Conservation (phyloP, 345 rosid genomes). For the Theobroma cacao region DNA sequence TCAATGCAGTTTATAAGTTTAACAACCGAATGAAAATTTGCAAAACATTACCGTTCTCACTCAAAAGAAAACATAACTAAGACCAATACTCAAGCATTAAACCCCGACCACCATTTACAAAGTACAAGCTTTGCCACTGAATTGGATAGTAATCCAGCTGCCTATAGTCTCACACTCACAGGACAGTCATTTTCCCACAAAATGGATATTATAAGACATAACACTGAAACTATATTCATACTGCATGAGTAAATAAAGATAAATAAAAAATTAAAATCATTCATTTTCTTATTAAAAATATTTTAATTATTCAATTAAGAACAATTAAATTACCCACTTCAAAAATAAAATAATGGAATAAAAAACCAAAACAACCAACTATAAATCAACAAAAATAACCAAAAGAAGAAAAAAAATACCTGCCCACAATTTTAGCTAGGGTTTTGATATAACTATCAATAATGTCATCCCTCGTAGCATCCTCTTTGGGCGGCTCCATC, state of each 20-base stretch:
- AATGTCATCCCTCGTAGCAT: conserved; percentile 81
- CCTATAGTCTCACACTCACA: not conserved
- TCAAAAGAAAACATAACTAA: not conserved
- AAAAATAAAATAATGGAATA: too few species aligned
- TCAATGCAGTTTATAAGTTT: too few species aligned
- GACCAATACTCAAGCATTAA: not conserved
- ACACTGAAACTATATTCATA: too few species aligned
- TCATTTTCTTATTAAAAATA: not conserved
- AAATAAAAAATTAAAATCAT: not conserved
- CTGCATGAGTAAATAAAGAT: not conserved
- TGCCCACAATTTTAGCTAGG: conserved; percentile 68
- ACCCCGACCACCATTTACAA: not conserved
- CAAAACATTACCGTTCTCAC: not conserved
- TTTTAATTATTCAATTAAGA: not conserved
- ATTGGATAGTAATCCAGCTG: not conserved
- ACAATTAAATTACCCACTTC: not conserved
- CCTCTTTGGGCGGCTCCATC: conserved; percentile 62
- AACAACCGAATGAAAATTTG: not conserved
- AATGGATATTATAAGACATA: not conserved
- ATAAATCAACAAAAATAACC: not conserved
- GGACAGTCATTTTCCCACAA: not conserved
- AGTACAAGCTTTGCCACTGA: too few species aligned
- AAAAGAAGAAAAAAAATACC: conserved; percentile 36
- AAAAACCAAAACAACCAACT: not conserved
- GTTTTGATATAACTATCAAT: conserved; percentile 72